Base-by-base conservation (phyloP, 192 early-diverging fungal species). In the Coemansia biformis region DNA sequence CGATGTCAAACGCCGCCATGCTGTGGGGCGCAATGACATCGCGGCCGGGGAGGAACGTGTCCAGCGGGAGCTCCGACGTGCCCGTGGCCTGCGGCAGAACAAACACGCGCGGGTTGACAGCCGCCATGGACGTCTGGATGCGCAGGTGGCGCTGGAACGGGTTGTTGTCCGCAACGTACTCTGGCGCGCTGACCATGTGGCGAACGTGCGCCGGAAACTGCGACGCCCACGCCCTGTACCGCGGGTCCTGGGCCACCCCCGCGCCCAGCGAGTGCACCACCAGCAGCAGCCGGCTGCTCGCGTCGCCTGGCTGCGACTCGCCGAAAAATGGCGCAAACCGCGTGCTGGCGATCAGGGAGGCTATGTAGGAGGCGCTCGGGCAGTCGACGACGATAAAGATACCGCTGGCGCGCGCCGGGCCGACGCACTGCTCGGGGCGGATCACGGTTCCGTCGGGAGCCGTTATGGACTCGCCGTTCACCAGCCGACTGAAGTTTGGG, bases 201-300 rank as follows among this genome's bases (percentile, higher is more conserved):
- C 85, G 76, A n/a, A 84, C 85, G 19, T 83, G 56, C 13, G 66
- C 12, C 5, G 80, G 83, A 56, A 92, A 95, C 16, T 54, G 65
- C 22, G 72, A 59, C 63, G 88, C 87, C 92, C 91, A 93, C 19
- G 43, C 64, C 28, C 59, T 59, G 76, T 93, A 93, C 23, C 67
- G 52, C 11, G 59, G 47, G 46, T 85, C 78, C 35, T 77, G 63
- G 7, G 89, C 32, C 8, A 91, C 83, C n/a, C 71, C 71, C 5
- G 78, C 59, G 0, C 83, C 83, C 6, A 82, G 45, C 21, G 83
- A 79, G 52, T 93, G 91, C 11, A 93, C 57, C 10, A 93, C 70
- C 16, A 81, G 48, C 32, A 54, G 24, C 21, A 66, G 41, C 13
- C 45, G 14, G 16, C 17, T 12, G 14, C 59, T 57, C 24, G 59